phyloP scores from a whole-genome alignment of 225 moss, liverwort and hornwort genomes.

The Marchantia polymorpha region DNA sequence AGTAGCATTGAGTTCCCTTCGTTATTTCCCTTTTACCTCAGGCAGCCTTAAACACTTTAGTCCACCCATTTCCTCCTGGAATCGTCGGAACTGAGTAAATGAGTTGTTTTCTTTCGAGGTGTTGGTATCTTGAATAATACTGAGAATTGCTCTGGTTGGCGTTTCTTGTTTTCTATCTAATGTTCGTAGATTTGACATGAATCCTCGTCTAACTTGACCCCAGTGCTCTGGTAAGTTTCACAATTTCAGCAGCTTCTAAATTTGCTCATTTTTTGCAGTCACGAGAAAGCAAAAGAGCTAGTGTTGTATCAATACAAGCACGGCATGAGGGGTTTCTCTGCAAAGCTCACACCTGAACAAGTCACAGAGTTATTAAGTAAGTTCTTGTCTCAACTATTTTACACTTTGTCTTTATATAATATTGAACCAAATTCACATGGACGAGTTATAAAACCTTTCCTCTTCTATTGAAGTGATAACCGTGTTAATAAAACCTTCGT shows the following conservation, averaged over 20 bases:
- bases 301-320: slow-evolving; percentile 46
- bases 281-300: slow-evolving; percentile 45
- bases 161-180: no score
- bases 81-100: no score
- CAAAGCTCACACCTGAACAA: slow-evolving; percentile 46
- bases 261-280: slow-evolving; percentile 23
- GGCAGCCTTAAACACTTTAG: no score
- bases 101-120: no score
- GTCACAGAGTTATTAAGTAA: slow-evolving; percentile 34
- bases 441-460: not conserved
- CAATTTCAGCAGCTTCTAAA: not conserved
- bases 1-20: no score
- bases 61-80: no score
- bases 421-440: not conserved
- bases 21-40: no score
- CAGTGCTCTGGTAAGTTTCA: not conserved
- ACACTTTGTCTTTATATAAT: not conserved
- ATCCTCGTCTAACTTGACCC: no score
- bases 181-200: no score
- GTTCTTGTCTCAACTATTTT: not conserved
- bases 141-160: no score
- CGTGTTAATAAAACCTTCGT: not conserved
- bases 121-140: no score
- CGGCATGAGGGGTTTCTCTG: slow-evolving; percentile 41
- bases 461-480: not conserved